phyloP scores from a whole-genome alignment of 176 grass and related monocot species.

The Thalia dealbata region DNA sequence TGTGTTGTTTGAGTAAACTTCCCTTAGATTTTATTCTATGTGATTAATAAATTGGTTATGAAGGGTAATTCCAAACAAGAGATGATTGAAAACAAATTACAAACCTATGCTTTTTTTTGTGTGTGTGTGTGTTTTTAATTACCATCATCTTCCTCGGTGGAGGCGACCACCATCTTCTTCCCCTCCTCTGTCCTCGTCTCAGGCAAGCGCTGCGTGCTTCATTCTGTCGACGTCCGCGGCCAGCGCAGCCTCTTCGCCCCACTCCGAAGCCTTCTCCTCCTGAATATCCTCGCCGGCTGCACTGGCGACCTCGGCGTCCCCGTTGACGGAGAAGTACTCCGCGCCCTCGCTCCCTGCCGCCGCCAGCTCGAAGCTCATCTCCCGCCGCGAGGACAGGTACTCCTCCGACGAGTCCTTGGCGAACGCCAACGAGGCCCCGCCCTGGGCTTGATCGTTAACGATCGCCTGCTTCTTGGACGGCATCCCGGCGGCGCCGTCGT shows the following conservation, averaged over 20 bases:
- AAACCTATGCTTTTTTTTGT: too few species aligned
- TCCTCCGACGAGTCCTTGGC: not conserved
- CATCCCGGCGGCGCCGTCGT: conserved; percentile 6
- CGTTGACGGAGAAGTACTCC: not conserved
- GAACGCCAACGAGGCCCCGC: not conserved
- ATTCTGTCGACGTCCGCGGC: conserved; percentile 1
- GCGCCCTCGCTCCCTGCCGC: not conserved
- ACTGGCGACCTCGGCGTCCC: not conserved
- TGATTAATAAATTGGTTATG: too few species aligned
- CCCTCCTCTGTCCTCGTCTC: conserved; percentile 7
- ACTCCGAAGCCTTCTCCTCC: not conserved
- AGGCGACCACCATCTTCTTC: conserved; percentile 13
- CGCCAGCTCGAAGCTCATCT: not conserved
- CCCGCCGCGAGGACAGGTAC: conserved; percentile 5
- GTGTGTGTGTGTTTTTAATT: too few species aligned
- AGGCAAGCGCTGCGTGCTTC: not conserved
- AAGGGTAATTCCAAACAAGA: too few species aligned
- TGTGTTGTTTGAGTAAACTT: too few species aligned
- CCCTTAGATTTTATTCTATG: too few species aligned
- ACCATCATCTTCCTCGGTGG: conserved; percentile 10
- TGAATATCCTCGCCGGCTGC: not conserved
- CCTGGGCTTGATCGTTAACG: not conserved
- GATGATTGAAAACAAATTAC: too few species aligned
- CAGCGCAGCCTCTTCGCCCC: not conserved
- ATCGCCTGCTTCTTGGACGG: not conserved